phyloP scores from a whole-genome alignment of 768 basidiomycete genomes.

The Crassisporium funariophilum region DNA sequence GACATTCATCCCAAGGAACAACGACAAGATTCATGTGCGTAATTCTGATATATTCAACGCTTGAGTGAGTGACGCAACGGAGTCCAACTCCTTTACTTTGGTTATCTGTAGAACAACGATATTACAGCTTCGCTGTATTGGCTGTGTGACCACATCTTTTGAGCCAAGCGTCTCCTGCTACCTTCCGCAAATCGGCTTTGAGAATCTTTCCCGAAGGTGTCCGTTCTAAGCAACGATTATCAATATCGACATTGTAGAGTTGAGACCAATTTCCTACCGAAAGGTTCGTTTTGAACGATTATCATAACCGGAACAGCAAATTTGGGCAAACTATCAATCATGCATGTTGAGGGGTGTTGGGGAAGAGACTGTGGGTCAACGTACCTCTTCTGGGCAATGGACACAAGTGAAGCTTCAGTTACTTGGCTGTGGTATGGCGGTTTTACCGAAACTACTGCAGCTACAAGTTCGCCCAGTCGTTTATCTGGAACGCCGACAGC shows the following conservation, averaged over 20 bases:
- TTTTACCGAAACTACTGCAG: constrained; percentile 54
- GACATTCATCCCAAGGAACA: too few relatives aligned
- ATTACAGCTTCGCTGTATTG: constrained; percentile 8
- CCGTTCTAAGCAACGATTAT: constrained; percentile 37
- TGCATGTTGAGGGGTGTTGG: too few relatives aligned
- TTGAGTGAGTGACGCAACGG: too few relatives aligned
- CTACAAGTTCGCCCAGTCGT: constrained; percentile 61
- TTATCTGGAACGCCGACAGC: constrained; percentile 62
- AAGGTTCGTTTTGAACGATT: constrained; percentile 46
- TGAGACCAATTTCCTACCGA: constrained; percentile 39
- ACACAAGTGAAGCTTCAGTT: constrained; percentile 49
- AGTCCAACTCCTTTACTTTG: too few relatives aligned
- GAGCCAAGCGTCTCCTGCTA: constrained; percentile 49
- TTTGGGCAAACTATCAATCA: constrained; percentile 44
- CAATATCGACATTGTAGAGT: not conserved
- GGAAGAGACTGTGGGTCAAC: constrained; percentile 17
- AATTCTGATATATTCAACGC: too few relatives aligned
- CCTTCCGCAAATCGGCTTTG: constrained; percentile 49
- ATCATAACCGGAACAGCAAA: constrained; percentile 67
- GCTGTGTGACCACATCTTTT: constrained; percentile 25
- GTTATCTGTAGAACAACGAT: constrained; percentile 1
- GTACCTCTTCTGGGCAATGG: constrained; percentile 45
- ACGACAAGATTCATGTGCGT: too few relatives aligned
- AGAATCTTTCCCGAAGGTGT: constrained; percentile 63
- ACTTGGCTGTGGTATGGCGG: constrained; percentile 45